Base-by-base conservation (phyloP, 2,329 filamentous ascomycete genomes). In the Ramularia endophylla region DNA sequence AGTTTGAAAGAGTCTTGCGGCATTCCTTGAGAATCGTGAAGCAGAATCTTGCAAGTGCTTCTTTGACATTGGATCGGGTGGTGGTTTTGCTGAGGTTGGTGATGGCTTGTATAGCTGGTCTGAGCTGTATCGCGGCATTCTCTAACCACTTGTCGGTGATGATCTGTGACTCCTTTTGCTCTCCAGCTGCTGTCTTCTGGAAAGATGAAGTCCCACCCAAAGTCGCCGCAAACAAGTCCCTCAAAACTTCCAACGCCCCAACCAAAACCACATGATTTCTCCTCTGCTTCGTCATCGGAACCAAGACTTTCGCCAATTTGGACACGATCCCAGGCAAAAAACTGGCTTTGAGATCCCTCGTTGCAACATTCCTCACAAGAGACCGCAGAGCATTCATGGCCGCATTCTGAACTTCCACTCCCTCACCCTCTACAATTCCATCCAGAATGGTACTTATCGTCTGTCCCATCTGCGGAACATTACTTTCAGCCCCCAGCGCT, bases 321-420 rank as follows among this genome's bases (percentile, higher is more conserved):
- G 92, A 97, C 0, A 95, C 78, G 0, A 87, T 87, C 8, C 89
- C 87, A 0, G 94, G 92, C 30, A 97, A 72, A 56, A 98, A 92
- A 47, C 78, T 89, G 8, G 87, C 86, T 41, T 94, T 69, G 2
- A 85, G 79, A n/a, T 84, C 75, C 34, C 75, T 76, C 54, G 92
- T 83, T 38, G 75, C 79, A 31, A 95, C 72, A 16, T 79, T 77
- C 5, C 62, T 57, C 50, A 80, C 77, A 6, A 92, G 66, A 1
- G 76, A 68, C 37, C 76, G 66, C 2, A 95, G 60, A 5, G 84
- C 79, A 9, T 69, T 63, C 3, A 87, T 68, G 5, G 87, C 85
- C 50, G 83, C 77, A 4, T 83, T 60, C 57, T 90, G 88, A 15
- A 90, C 75, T n/a, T 75, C 70, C 27, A 77, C 67, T 0, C 82